Conservation (phyloP, 768 basidiomycete genomes). For the Mrakia gelida region DNA sequence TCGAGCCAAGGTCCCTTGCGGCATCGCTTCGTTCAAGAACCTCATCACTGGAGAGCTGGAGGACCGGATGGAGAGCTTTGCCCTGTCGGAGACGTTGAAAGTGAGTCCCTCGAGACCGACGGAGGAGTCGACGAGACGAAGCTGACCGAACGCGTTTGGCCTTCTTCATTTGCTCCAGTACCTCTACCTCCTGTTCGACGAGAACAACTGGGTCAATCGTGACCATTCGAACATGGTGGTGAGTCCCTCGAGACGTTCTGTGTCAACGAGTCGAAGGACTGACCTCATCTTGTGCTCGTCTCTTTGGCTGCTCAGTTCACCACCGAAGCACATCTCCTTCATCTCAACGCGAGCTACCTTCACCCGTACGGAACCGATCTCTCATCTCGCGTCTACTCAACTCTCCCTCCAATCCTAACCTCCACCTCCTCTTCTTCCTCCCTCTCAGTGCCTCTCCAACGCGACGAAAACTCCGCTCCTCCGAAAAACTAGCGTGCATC, state of each 20-base stretch:
- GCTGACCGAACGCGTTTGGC: background rate
- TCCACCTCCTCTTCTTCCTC: background rate
- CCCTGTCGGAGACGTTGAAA: conserved; percentile 28
- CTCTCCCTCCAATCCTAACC: background rate
- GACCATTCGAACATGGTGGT: conserved; percentile 19
- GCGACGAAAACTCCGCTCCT: background rate
- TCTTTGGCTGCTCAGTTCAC: conserved; percentile 1
- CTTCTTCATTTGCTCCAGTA: background rate
- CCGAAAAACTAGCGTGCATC: conserved; percentile 1
- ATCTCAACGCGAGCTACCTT: conserved; percentile 6
- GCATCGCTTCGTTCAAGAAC: conserved; percentile 22
- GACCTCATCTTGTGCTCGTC: background rate
- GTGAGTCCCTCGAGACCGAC: background rate
- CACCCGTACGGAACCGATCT: background rate
- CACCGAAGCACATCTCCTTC: conserved; percentile 29
- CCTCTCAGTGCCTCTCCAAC: background rate
- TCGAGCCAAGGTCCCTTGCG: conserved; percentile 16
- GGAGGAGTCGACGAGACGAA: background rate
- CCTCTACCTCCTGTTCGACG: conserved; percentile 31
- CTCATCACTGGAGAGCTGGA: conserved; percentile 14
- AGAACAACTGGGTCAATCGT: conserved; percentile 10
- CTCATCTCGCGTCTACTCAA: background rate
- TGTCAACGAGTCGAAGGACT: background rate
- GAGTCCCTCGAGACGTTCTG: background rate
- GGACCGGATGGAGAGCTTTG: conserved; percentile 32